phyloP scores from a whole-genome alignment of 2,329 filamentous ascomycete species.

The Aspergillus transmontanensis region DNA sequence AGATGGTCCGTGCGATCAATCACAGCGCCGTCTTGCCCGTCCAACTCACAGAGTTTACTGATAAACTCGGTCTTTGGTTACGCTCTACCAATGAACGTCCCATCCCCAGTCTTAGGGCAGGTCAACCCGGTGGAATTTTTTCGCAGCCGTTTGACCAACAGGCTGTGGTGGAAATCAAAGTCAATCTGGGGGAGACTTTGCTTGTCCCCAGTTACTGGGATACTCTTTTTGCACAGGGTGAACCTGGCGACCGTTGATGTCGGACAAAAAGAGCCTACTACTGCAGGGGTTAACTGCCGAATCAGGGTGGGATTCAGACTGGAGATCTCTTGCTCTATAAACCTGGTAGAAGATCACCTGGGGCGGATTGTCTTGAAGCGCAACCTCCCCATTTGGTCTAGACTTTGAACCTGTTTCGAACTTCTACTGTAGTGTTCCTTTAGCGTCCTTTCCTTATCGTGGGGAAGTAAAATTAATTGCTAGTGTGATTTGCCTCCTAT shows the following conservation, averaged over 20 bases:
- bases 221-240: background rate
- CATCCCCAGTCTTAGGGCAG: background rate
- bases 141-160: background rate
- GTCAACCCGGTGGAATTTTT: background rate
- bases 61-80: background rate
- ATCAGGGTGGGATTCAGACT: background rate
- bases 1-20: constrained; percentile 6
- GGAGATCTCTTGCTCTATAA: background rate
- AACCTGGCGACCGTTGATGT: background rate
- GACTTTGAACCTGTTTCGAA: background rate
- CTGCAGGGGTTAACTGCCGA: background rate
- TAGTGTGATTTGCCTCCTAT: background rate
- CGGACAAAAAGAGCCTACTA: background rate
- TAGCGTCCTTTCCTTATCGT: background rate
- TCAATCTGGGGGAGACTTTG: background rate
- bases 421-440: background rate
- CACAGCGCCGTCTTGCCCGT: background rate
- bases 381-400: background rate
- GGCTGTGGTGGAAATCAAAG: background rate
- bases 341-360: background rate
- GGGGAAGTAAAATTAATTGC: background rate
- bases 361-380: background rate
- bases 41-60: background rate
- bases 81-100: background rate
- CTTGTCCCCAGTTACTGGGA: background rate